Evolutionary conservation across 495 filamentous ascomycete species (phyloP), one percentile per base, ranked within the genome.

Genomic region (Hyaloscypha finlandica): DNA sequence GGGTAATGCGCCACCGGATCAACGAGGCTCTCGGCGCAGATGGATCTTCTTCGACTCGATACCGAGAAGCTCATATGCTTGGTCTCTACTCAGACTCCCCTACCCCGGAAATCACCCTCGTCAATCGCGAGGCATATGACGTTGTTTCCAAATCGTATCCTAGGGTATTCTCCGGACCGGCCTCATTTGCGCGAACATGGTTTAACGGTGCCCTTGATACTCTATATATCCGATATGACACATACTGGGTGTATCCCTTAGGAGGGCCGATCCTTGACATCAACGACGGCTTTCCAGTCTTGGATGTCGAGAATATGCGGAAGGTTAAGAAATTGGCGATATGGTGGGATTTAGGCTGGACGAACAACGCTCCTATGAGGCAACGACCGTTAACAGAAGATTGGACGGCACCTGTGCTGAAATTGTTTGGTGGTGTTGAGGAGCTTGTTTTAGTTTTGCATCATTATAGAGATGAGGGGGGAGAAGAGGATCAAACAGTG

Each of bases 321-420:
- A 33, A 31, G 20, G 61, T 64, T 6, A 37, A 64, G 48, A 37
- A 37, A 12, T 37, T 64, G n/a, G 61, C 61, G 4, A 55, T 64
- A 22, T 22, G 16, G 5, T 22, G 42, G 42, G 9, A 16, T 48
- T 4, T 48, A 19, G 16, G 42, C 8, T 12, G 8, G 35, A 6
- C 35, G 35, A 12, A 37, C 2, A 25, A 25, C 25, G 25, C 25
- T 25, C 25, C 25, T 25, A 12, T 37, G 6, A 12, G 35, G 35
- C 12, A 37, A 25, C 25, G 35, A 12, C 35, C 35, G 35, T 37
- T 37, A 12, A 12, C 12, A 12, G 35, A 37, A 12, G 35, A 37
- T 37, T 37, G 35, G 35, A 37, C 35, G 35, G 35, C 35, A 12
- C 35, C 35, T 6, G 35, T 48, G 42, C 42, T 48, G 9, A 48